Percentiles rank a stretch among this genome's conserved stretches.
phyloP scores from a whole-genome alignment of 1,284 basidiomycete genomes.

The Chondrostereum purpureum region DNA sequence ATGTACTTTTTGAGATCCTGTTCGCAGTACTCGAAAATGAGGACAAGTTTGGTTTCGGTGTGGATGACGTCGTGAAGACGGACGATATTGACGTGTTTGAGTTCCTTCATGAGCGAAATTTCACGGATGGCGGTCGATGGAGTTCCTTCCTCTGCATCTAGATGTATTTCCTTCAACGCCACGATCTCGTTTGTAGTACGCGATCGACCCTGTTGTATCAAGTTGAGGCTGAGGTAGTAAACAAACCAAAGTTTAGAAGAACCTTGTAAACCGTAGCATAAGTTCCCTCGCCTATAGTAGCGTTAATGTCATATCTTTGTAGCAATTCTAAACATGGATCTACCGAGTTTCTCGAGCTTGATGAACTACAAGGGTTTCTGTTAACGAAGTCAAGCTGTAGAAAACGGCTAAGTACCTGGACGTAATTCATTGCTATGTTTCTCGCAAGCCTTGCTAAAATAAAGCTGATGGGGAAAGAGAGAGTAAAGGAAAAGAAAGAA shows the following conservation, averaged over 20 bases:
- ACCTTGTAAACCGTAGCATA: constrained; percentile 93
- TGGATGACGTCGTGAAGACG: constrained; percentile 98
- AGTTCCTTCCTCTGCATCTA: constrained; percentile 93
- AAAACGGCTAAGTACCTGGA: constrained; percentile 40
- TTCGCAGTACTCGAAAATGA: constrained; percentile 99
- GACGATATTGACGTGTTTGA: constrained; percentile 92
- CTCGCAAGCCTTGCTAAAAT: too few species aligned
- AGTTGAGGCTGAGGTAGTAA: constrained; percentile 8
- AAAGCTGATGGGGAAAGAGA: background rate
- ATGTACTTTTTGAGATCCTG: constrained; percentile 99
- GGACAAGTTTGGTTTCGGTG: constrained; percentile 95
- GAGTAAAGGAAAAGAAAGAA: constrained; percentile 9
- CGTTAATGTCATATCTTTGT: too few species aligned
- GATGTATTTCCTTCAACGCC: constrained; percentile 89
- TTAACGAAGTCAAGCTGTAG: constrained; percentile 11
- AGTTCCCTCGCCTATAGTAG: constrained; percentile 64
- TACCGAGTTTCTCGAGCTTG: constrained; percentile 83
- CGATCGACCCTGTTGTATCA: constrained; percentile 59
- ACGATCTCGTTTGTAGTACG: constrained; percentile 87
- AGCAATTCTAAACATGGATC: constrained; percentile 14
- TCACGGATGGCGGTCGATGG: constrained; percentile 93
- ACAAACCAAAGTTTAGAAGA: constrained; percentile 3
- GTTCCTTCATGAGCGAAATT: constrained; percentile 95
- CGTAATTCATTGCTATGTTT: constrained; percentile 53
- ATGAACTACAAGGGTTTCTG: constrained; percentile 22